These are phyloP conservation scores for Macrotyloma uniflorum DNA, from an alignment of 306 rosid species.

Conservation along the genomic window DNA sequence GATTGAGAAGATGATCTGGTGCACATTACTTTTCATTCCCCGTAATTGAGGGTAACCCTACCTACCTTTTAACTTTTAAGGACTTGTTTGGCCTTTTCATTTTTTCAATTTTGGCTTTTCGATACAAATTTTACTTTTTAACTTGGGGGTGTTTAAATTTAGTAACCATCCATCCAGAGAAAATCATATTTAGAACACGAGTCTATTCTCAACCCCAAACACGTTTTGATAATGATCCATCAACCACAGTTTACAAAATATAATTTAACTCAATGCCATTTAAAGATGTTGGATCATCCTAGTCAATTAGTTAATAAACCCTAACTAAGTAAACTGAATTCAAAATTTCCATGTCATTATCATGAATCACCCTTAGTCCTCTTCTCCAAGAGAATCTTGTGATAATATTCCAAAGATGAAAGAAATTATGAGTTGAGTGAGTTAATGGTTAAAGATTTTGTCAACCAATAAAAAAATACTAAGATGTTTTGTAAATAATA, in stretches of 20 bases:
- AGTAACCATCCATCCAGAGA: background rate
- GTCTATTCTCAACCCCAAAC: background rate
- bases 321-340: background rate
- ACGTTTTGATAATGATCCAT: background rate
- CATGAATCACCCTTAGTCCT: background rate
- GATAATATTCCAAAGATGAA: background rate
- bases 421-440: no score
- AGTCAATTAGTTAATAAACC: background rate
- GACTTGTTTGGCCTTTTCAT: background rate
- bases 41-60: conserved; percentile 10
- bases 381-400: background rate
- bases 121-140: background rate
- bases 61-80: background rate
- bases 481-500: background rate
- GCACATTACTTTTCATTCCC: conserved; percentile 21
- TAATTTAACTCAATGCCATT: background rate
- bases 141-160: background rate
- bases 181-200: background rate
- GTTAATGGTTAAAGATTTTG: no score
- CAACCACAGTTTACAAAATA: background rate
- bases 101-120: background rate
- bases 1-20: background rate
- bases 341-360: background rate
- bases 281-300: background rate
- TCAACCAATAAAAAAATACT: background rate